These are phyloP conservation scores for Apium graveolens DNA, from an alignment of 129 eudicot species.

Conservation along the genomic window DNA sequence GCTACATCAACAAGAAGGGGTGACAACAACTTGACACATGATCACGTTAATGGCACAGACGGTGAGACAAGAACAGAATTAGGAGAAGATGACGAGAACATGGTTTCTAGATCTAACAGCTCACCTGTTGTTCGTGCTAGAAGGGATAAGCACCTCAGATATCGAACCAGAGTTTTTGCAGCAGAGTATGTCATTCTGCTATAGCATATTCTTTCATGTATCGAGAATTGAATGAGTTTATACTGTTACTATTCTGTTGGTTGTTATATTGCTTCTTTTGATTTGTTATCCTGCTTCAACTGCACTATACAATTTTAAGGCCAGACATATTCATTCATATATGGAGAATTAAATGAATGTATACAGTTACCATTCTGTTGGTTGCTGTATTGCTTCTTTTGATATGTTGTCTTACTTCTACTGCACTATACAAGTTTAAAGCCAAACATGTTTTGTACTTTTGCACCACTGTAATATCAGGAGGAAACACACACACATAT, in stretches of 20 bases:
- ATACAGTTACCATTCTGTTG: background rate
- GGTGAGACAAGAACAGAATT: conserved; percentile 37
- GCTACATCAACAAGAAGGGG: conserved; percentile 56
- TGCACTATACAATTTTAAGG: background rate
- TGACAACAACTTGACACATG: conserved; percentile 40
- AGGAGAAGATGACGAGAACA: conserved; percentile 89
- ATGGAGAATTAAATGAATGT: background rate
- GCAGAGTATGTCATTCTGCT: conserved; percentile 63
- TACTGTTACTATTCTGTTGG: background rate
- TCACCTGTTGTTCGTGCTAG: conserved; percentile 25
- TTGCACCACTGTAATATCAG: background rate
- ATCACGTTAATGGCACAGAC: conserved; percentile 41
- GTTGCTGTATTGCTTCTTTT: conserved; percentile 8
- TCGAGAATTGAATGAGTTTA: background rate
- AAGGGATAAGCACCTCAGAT: conserved; percentile 80
- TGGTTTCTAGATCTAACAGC: conserved; percentile 64
- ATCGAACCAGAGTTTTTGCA: conserved; percentile 93
- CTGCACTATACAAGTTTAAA: background rate
- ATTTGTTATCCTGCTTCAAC: background rate
- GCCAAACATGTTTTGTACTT: background rate
- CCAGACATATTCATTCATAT: conserved; percentile 1
- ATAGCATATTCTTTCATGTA: conserved; percentile 8
- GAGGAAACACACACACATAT: no score
- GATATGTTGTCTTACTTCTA: background rate
- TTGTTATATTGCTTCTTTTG: conserved; percentile 8